Evolutionary conservation across 2,329 filamentous ascomycete genomes (phyloP).

Genomic region (Podosphaera xanthii): DNA sequence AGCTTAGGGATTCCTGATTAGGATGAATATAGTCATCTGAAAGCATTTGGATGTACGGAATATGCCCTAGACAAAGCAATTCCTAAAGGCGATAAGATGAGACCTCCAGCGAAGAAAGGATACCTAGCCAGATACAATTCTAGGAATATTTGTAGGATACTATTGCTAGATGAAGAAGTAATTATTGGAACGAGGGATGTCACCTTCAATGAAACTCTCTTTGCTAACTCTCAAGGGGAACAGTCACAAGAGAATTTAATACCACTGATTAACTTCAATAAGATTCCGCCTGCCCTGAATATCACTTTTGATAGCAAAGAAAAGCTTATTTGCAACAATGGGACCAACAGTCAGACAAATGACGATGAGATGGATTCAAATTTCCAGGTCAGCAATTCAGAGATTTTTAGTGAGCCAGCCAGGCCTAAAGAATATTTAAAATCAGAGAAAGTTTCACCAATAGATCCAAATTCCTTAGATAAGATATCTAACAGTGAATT

Average conservation of each 20-base stretch:
- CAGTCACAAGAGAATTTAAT: background rate
- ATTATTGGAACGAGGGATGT: background rate
- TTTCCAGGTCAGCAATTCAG: no score
- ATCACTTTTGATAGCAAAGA: background rate
- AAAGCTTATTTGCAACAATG: background rate
- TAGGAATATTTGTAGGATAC: background rate
- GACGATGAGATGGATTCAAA: background rate
- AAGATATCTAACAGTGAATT: background rate
- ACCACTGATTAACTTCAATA: background rate
- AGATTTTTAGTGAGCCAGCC: background rate
- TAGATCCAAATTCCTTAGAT: background rate
- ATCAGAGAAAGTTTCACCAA: background rate
- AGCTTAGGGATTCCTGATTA: background rate
- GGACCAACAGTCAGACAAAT: background rate
- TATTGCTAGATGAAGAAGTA: background rate
- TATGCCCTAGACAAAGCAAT: background rate
- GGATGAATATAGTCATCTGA: background rate
- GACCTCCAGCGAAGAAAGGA: background rate
- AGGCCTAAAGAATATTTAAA: background rate
- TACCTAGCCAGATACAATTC: background rate
- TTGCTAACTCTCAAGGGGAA: background rate
- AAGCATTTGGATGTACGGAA: background rate
- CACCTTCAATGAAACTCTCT: background rate
- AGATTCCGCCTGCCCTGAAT: background rate
- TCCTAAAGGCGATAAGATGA: background rate